Evolutionary conservation across 805 yeast genomes (phyloP), one percentile per base, ranked within the genome.

Genomic region (Cyberlindnera euphorbiiphila): DNA sequence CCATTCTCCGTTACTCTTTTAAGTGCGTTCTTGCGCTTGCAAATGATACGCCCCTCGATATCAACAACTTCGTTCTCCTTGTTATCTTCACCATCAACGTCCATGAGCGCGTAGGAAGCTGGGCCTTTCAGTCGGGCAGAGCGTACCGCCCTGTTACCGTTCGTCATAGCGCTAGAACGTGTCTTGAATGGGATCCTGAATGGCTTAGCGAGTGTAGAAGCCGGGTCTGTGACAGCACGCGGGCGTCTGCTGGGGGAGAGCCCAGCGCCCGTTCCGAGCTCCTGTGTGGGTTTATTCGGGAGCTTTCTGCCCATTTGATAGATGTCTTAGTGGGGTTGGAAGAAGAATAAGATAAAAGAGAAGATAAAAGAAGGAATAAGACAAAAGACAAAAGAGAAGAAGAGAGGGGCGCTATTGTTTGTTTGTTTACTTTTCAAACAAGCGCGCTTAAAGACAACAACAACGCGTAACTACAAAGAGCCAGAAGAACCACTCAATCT

Each of bases 211-310:
- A 84, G 62, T 16, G 73, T 63, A 6, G 57, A 64, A 2, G 68
- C 60, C 3, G 85, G 72, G 35, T 76, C 78, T 4, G 69, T 66
- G 15, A 72, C 66, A 13, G 72, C 64, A 16, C 81, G 65, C 7
- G 80, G 79, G 29, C 80, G 64, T 32, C 73, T 69, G 8, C 70
- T 69, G 13, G 69, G 66, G n/a, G 76, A 71, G 0, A 83, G 66
- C 0, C 85, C 83, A 1, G 84, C 84, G 1, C 89, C 91, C 1
- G 79, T 74, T 2, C 88, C 89, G 22, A 79, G 61, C 25, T 69
- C 73, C 37, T 64, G 64, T 9, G 60, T 61, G 1, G 74, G 74
- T 36, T 59, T 58, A 42, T 66, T 66, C 1, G 72, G 74, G 9
- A 67, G 50, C 32, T 54, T 55, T 51, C 61, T 57, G 3, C 62